These are phyloP conservation scores for Umbellularia californica DNA, from an alignment of 164 flowering plant genomes.

Conservation along the genomic window DNA sequence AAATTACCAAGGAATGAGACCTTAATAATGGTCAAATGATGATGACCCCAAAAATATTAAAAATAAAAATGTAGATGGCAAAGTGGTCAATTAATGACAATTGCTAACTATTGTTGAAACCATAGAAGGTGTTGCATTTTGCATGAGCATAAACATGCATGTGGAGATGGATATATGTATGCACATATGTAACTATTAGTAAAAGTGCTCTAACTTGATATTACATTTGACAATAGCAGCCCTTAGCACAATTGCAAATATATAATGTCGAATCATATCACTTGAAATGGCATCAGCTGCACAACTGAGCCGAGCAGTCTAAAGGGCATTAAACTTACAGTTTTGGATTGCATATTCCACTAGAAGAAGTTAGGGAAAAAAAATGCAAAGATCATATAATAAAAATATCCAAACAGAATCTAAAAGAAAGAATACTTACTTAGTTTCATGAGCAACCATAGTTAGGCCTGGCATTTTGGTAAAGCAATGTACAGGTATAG, in stretches of 20 bases:
- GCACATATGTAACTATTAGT: neutral
- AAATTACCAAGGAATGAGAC: neutral
- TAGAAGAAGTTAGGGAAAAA: too few species aligned
- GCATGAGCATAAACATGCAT: neutral
- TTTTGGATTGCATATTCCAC: neutral
- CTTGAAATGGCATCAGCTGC: too few species aligned
- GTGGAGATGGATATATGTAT: neutral
- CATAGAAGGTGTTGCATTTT: neutral
- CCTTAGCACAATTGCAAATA: neutral
- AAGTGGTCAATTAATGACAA: neutral
- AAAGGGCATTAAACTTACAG: neutral
- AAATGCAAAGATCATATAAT: too few species aligned
- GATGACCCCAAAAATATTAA: neutral
- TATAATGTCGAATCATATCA: neutral
- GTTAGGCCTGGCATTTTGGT: conserved; percentile 32
- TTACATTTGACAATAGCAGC: neutral
- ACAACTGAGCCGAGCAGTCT: neutral
- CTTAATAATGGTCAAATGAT: neutral
- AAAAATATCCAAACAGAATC: neutral
- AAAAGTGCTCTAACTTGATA: neutral
- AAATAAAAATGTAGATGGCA: neutral
- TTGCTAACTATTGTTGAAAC: neutral
- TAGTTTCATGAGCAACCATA: conserved; percentile 28
- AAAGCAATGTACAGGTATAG: conserved; percentile 1
- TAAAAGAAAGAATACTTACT: conserved; percentile 15